Conservation (phyloP, 345 rosid species). For the Lumnitzera littorea region DNA sequence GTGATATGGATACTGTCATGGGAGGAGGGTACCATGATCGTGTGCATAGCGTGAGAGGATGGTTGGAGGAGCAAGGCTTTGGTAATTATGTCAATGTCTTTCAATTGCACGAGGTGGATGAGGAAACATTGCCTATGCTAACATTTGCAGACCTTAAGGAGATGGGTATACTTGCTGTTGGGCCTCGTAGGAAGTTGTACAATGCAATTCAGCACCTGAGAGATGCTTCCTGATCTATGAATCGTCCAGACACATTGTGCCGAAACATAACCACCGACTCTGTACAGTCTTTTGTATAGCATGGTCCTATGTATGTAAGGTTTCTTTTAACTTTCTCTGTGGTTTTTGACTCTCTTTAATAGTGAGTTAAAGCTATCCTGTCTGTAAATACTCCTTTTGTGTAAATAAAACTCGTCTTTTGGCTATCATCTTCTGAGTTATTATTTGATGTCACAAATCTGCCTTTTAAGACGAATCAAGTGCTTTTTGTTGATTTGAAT, state of each 20-base stretch:
- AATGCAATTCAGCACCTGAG: slow-evolving; percentile 36
- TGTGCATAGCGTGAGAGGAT: slow-evolving; percentile 24
- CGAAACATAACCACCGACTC: not conserved
- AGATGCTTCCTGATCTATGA: slow-evolving; percentile 7
- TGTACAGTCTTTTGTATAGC: not conserved
- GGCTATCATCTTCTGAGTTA: too few species aligned
- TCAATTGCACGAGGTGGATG: slow-evolving; percentile 50
- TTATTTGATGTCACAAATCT: too few species aligned
- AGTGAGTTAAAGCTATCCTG: too few species aligned
- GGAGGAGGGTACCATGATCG: not conserved
- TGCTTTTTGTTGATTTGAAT: too few species aligned
- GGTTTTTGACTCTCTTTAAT: too few species aligned
- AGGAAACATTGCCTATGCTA: slow-evolving; percentile 41
- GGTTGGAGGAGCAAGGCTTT: slow-evolving; percentile 49
- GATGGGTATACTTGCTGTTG: slow-evolving; percentile 49
- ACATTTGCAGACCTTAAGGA: slow-evolving; percentile 58
- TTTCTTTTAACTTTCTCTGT: too few species aligned
- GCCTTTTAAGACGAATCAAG: too few species aligned
- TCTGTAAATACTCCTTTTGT: too few species aligned
- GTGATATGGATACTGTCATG: slow-evolving; percentile 9
- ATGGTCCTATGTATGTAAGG: not conserved
- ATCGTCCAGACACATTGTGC: not conserved
- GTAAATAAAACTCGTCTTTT: too few species aligned
- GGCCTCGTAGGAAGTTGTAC: slow-evolving; percentile 51
- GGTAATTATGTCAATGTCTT: slow-evolving; percentile 39